Percentiles rank a stretch among this genome's conserved stretches.
These are phyloP conservation scores for Starmera quercuum DNA, from an alignment of 805 yeast species.

Conservation along the genomic window DNA sequence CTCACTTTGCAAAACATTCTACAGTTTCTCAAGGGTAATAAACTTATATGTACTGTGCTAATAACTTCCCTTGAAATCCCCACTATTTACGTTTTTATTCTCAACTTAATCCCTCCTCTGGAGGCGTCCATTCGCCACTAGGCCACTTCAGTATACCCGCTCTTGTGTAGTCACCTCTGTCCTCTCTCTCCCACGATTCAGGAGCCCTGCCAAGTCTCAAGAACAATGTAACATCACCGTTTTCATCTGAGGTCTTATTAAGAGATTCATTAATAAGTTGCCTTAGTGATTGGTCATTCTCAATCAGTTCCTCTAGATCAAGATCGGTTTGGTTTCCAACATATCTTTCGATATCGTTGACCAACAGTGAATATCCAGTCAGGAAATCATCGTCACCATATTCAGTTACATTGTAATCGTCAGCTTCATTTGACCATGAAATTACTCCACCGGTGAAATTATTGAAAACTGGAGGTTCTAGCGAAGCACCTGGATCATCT, in stretches of 20 bases:
- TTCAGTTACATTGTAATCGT: slow-evolving; percentile 16
- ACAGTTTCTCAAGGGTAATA: not conserved
- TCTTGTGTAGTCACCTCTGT: slow-evolving; percentile 55
- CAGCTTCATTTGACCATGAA: slow-evolving; percentile 19
- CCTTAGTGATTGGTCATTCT: slow-evolving; percentile 20
- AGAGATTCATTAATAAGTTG: slow-evolving; percentile 25
- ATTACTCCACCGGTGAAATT: slow-evolving; percentile 13
- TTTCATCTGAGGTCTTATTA: slow-evolving; percentile 17
- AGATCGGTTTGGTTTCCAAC: slow-evolving; percentile 45
- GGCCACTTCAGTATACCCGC: slow-evolving; percentile 61
- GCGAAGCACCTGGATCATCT: slow-evolving; percentile 57
- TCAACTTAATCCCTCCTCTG: slow-evolving; percentile 45
- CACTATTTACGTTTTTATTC: not conserved
- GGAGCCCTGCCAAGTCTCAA: slow-evolving; percentile 50
- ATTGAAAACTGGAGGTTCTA: slow-evolving; percentile 42
- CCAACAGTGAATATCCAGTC: slow-evolving; percentile 53
- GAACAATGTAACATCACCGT: slow-evolving; percentile 34
- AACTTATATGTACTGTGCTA: too few species aligned
- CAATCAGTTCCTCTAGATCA: slow-evolving; percentile 29
- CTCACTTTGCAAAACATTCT: too few species aligned
- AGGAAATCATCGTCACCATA: slow-evolving; percentile 21
- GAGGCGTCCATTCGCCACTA: slow-evolving; percentile 41
- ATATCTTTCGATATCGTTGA: slow-evolving; percentile 75
- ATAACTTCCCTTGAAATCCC: not conserved
- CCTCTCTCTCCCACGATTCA: slow-evolving; percentile 26